phyloP scores from a whole-genome alignment of 768 basidiomycete species.

The Fibroporia radiculosa region DNA sequence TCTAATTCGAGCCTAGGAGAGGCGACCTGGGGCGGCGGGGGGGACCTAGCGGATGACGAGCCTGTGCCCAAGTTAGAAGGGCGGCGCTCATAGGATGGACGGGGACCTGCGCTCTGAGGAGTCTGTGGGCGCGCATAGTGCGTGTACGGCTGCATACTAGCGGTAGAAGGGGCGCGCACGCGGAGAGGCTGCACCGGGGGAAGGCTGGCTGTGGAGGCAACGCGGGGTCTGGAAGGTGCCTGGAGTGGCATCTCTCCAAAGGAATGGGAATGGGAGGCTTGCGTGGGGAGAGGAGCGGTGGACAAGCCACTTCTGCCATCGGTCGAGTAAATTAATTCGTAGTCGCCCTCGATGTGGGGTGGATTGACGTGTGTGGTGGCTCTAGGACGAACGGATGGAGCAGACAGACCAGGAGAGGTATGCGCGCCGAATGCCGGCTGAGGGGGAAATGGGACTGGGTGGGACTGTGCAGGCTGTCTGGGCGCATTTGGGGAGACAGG shows the following conservation, averaged over 20 bases:
- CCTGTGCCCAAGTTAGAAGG: conserved; percentile 1
- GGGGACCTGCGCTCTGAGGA: background rate
- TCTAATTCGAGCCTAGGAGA: conserved; percentile 32
- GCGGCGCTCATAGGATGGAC: background rate
- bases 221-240: conserved; percentile 3
- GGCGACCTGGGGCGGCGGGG: conserved; percentile 5
- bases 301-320: conserved; percentile 6
- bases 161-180: conserved; percentile 1
- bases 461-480: conserved; percentile 11
- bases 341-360: conserved; percentile 3
- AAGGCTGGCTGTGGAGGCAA: conserved; percentile 4
- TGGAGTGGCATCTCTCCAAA: background rate
- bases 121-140: background rate
- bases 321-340: conserved; percentile 14
- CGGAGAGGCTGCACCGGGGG: conserved; percentile 2
- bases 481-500: background rate
- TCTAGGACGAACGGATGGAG: conserved; percentile 4
- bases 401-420: conserved; percentile 1
- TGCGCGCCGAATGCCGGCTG: background rate
- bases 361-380: conserved; percentile 12
- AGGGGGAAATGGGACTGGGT: conserved; percentile 1
- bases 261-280: background rate
- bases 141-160: background rate
- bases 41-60: background rate
- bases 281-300: conserved; percentile 9